Conservation (phyloP, 108 stramenopile genomes). For the Nitzschia palea region DNA sequence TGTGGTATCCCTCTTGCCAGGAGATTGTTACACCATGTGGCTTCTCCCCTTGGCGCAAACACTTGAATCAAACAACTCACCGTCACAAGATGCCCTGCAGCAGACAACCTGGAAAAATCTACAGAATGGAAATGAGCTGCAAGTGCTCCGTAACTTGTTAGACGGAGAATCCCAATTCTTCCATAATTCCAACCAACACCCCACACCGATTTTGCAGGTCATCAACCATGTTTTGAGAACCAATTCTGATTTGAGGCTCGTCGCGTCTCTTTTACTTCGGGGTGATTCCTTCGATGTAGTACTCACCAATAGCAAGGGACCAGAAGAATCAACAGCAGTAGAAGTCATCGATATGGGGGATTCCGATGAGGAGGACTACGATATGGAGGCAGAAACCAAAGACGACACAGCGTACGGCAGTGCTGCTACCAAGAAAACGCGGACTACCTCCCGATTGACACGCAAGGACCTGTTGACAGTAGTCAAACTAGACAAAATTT, state of each 20-base stretch:
- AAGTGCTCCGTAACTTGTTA: slow-evolving; percentile 18
- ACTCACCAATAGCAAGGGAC: no score
- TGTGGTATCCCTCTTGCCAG: neutral
- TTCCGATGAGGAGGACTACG: slow-evolving; percentile 52
- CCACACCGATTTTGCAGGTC: slow-evolving; percentile 1
- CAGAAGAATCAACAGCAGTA: no score
- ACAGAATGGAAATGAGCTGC: slow-evolving; percentile 5
- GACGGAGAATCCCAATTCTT: neutral
- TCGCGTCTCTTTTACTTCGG: slow-evolving; percentile 18
- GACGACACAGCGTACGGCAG: slow-evolving; percentile 15
- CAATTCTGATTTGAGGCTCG: slow-evolving; percentile 3
- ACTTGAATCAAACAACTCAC: neutral
- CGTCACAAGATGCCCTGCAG: slow-evolving; percentile 8
- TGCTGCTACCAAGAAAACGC: slow-evolving; percentile 3
- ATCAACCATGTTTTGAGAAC: slow-evolving; percentile 17
- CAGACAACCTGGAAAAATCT: slow-evolving; percentile 17
- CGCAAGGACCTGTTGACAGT: slow-evolving; percentile 62
- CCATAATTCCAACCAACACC: neutral
- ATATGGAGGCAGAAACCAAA: slow-evolving; percentile 31
- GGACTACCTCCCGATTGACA: slow-evolving; percentile 32
- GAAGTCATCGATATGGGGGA: slow-evolving; percentile 35
- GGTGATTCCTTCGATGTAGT: slow-evolving; percentile 25
- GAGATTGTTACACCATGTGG: slow-evolving; percentile 22
- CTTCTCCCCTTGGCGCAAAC: slow-evolving; percentile 14
- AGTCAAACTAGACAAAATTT: slow-evolving; percentile 59